These are phyloP conservation scores for Collybiopsis confluens DNA, from an alignment of 768 basidiomycete genomes.

Conservation along the genomic window DNA sequence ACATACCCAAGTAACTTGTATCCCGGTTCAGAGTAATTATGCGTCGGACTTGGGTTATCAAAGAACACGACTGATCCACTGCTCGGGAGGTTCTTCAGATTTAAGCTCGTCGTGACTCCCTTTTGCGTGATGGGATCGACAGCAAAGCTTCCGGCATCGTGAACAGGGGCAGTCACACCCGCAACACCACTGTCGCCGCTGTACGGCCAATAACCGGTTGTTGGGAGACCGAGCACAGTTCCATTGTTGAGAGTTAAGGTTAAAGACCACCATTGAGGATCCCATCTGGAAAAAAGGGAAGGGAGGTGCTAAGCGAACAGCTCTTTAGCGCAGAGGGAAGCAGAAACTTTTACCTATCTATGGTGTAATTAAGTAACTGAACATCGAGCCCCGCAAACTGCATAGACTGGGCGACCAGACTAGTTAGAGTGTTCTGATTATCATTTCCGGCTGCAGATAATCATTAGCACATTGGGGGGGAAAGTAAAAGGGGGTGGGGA, in stretches of 20 bases:
- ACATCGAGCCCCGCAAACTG: slow-evolving; percentile 20
- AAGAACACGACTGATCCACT: slow-evolving; percentile 23
- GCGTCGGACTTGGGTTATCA: slow-evolving; percentile 27
- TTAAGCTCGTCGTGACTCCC: slow-evolving; percentile 14
- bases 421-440: slow-evolving; percentile 24
- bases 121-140: slow-evolving; percentile 11
- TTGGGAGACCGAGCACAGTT: slow-evolving; percentile 23
- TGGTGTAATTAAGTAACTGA: slow-evolving; percentile 20
- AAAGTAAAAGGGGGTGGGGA: too few species aligned
- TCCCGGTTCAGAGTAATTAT: slow-evolving; percentile 23
- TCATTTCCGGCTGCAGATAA: slow-evolving; percentile 24
- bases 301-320: neutral
- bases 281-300: slow-evolving; percentile 19
- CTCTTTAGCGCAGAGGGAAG: neutral
- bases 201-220: slow-evolving; percentile 29
- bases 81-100: slow-evolving; percentile 16
- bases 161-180: slow-evolving; percentile 22
- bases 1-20: slow-evolving; percentile 24
- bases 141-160: slow-evolving; percentile 16
- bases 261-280: slow-evolving; percentile 29
- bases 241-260: slow-evolving; percentile 24
- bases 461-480: neutral
- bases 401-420: slow-evolving; percentile 21
- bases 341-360: slow-evolving; percentile 17
- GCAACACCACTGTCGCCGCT: slow-evolving; percentile 22